Base-by-base conservation (phyloP, 331 rosid genomes). In the Pyrus hybrid region DNA sequence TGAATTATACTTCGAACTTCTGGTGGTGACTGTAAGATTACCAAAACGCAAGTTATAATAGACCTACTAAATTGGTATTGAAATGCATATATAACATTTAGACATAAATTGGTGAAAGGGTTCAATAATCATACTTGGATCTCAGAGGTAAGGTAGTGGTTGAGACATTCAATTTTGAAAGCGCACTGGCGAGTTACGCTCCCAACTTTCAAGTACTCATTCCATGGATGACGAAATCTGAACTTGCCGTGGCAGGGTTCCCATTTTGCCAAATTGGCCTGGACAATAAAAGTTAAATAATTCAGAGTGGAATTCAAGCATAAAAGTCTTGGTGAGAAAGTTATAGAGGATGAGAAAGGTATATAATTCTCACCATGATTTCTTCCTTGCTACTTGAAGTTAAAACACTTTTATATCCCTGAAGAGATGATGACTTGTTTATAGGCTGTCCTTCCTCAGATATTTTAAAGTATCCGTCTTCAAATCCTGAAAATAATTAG, bases 181-280 rank as follows among this genome's bases (percentile, higher is more conserved):
- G 95, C 95, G 79, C 89, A 87, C 77, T 84, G 83, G 41, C 88
- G 87, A 51, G 86, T 53, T 32, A 87, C 80, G 7, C 75, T 49
- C 33, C 95, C 98, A 12, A 87, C 79, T 77, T 86, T 75, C 11
- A 93, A 85, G 77, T 93, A 93, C 7, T 86, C 86, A 35, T 80
- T 74, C 98, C 98, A 93, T 49, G 96, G 98, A 75, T 93, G 97
- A 71, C 82, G 86, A 77, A 89, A 91, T 76, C 67, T 78, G 63
- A 89, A 89, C 72, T 75, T 75, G 8, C 98, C 95, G 79, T 93
- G 95, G 30, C 86, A 60, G 1, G 98, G 98, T 82, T 93, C 98
- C 98, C 98, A 93, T 63, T 82, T 81, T 68, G 98, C 97, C 68
- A 86, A 87, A 88, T 89, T 91, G 71, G 84, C 92, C 98, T 93